phyloP scores from a whole-genome alignment of 2,329 filamentous ascomycete species.

The Ampelomyces quisqualis region DNA sequence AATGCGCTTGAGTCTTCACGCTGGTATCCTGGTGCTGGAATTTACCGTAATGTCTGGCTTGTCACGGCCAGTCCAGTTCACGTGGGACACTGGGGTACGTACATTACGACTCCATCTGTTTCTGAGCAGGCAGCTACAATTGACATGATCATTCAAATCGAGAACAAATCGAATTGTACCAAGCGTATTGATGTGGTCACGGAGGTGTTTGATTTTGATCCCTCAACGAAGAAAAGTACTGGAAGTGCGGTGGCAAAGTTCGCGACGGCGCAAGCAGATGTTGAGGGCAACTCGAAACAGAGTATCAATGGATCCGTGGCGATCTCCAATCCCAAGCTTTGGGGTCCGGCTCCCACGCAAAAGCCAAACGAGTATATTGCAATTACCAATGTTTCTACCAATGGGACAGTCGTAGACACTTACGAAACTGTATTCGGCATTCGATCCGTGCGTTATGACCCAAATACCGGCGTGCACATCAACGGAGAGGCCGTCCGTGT shows the following conservation, averaged over 20 bases:
- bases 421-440: constrained; percentile 57
- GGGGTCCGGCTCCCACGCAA: constrained; percentile 52
- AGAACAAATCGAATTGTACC: constrained; percentile 46
- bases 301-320: constrained; percentile 39
- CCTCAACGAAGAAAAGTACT: constrained; percentile 22
- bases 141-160: constrained; percentile 49
- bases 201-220: constrained; percentile 45
- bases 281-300: constrained; percentile 38
- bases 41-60: constrained; percentile 59
- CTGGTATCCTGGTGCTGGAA: constrained; percentile 58
- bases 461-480: constrained; percentile 48
- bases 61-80: constrained; percentile 50
- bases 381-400: constrained; percentile 44
- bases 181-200: constrained; percentile 46
- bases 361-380: constrained; percentile 53
- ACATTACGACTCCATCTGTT: constrained; percentile 50
- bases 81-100: constrained; percentile 54
- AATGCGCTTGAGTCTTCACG: constrained; percentile 53
- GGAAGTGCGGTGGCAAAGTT: constrained; percentile 41
- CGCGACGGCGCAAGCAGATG: constrained; percentile 24
- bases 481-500: constrained; percentile 51
- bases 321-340: constrained; percentile 48
- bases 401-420: constrained; percentile 39
- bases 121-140: constrained; percentile 51
- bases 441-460: constrained; percentile 47